Percentiles rank a stretch among this genome's conserved stretches.
These are phyloP conservation scores for Myxozyma geophila DNA, from an alignment of 805 yeast species.

Conservation along the genomic window DNA sequence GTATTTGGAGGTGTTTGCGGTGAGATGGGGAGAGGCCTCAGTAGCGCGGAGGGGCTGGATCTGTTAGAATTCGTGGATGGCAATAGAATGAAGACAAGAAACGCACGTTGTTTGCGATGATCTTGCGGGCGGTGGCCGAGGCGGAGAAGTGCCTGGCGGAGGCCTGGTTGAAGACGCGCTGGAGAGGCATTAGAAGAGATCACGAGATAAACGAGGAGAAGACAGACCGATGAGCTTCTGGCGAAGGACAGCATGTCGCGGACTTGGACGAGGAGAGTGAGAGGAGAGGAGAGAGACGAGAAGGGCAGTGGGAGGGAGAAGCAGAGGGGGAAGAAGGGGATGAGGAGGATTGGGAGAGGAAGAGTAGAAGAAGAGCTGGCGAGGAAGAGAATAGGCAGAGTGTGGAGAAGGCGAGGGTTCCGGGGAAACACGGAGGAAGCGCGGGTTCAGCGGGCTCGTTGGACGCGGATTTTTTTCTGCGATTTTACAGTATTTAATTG, in stretches of 20 bases:
- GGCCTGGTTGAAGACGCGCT: conserved; percentile 6
- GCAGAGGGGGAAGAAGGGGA: conserved; percentile 1
- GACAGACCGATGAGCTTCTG: conserved; percentile 25
- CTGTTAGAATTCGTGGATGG: not conserved
- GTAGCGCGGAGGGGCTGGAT: conserved; percentile 47
- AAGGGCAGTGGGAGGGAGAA: not conserved
- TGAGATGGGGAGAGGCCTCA: conserved; percentile 57
- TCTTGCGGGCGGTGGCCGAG: conserved; percentile 41
- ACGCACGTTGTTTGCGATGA: conserved; percentile 44
- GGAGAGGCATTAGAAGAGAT: not conserved
- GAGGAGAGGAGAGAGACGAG: conserved; percentile 3
- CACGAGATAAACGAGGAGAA: not conserved
- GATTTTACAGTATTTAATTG: too few relatives aligned
- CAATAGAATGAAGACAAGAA: not conserved
- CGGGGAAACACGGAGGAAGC: not conserved
- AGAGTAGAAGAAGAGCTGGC: not conserved
- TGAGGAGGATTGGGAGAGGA: not conserved
- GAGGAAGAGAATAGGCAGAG: conserved; percentile 9
- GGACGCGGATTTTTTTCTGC: too few relatives aligned
- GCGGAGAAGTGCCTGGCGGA: conserved; percentile 40
- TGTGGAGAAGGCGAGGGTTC: not conserved
- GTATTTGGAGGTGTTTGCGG: conserved; percentile 61
- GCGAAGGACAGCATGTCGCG: conserved; percentile 24
- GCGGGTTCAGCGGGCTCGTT: too few relatives aligned
- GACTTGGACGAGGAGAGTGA: not conserved